Evolutionary conservation across 73 alveolate genomes (phyloP).

Genomic region (Breviolum minutum): DNA sequence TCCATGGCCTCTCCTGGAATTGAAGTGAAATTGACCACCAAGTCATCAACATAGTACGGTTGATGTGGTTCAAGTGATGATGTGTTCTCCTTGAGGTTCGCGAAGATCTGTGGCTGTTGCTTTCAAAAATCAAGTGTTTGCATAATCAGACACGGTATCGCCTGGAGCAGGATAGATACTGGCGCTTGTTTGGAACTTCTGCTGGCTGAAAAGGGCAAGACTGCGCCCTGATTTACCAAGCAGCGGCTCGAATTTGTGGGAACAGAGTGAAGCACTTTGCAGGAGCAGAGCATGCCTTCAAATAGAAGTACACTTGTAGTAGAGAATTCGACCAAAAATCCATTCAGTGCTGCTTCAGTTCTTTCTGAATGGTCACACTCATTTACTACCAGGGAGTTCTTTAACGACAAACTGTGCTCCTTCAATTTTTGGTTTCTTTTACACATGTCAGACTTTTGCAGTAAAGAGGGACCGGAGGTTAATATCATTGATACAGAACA

Average conservation of each 20-base stretch:
- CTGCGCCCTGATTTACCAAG: not conserved
- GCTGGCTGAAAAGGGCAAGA: conserved; percentile 1
- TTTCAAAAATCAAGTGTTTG: not conserved
- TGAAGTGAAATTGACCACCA: not conserved
- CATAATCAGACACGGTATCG: not conserved
- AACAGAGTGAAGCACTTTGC: too few relatives aligned
- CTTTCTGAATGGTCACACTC: too few relatives aligned
- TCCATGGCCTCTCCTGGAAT: not conserved
- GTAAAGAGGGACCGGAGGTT: too few relatives aligned
- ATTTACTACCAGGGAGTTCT: too few relatives aligned
- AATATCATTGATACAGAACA: not conserved
- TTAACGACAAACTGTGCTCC: too few relatives aligned
- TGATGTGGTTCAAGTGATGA: not conserved
- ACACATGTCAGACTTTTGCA: too few relatives aligned
- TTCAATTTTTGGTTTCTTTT: too few relatives aligned
- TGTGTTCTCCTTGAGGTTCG: not conserved
- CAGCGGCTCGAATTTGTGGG: not conserved
- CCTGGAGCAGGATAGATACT: too few relatives aligned
- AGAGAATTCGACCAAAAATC: too few relatives aligned
- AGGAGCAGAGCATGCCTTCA: too few relatives aligned
- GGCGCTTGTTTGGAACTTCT: not conserved
- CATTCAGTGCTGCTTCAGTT: too few relatives aligned
- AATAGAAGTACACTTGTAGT: too few relatives aligned
- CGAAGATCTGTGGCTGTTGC: not conserved
- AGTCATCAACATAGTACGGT: not conserved